Conservation (phyloP, 129 eudicot genomes). For the Dittrichia graveolens region DNA sequence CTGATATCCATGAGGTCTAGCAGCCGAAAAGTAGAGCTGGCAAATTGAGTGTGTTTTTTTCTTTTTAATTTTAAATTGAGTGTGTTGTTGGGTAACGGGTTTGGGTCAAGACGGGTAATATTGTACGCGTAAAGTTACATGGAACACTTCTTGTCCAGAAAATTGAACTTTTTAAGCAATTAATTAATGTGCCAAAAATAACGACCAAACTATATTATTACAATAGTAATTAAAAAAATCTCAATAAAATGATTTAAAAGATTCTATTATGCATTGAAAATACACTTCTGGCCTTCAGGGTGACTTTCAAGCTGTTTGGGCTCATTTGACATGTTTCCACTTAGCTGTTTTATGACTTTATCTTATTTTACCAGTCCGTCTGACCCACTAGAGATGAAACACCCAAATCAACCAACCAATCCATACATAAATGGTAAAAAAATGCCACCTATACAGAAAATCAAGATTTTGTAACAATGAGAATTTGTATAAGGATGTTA, state of each 20-base stretch:
- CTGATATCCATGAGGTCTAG: constrained; percentile 2
- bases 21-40: neutral
- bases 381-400: neutral
- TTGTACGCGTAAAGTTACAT: neutral
- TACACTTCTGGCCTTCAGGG: too few species aligned
- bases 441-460: constrained; percentile 2
- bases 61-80: too few species aligned
- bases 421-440: neutral
- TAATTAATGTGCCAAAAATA: neutral
- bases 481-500: constrained; percentile 17
- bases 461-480: neutral
- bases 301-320: too few species aligned
- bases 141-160: neutral
- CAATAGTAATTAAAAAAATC: neutral
- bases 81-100: neutral
- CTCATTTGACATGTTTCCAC: too few species aligned
- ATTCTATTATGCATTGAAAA: neutral
- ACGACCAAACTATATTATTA: neutral
- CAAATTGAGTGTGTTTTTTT: neutral
- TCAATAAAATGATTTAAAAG: neutral
- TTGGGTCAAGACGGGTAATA: neutral
- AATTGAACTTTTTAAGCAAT: neutral
- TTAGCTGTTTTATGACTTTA: neutral
- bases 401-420: neutral
- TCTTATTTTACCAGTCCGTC: neutral